Conservation (phyloP, 2,329 filamentous ascomycete genomes). For the Seiridium unicorne region DNA sequence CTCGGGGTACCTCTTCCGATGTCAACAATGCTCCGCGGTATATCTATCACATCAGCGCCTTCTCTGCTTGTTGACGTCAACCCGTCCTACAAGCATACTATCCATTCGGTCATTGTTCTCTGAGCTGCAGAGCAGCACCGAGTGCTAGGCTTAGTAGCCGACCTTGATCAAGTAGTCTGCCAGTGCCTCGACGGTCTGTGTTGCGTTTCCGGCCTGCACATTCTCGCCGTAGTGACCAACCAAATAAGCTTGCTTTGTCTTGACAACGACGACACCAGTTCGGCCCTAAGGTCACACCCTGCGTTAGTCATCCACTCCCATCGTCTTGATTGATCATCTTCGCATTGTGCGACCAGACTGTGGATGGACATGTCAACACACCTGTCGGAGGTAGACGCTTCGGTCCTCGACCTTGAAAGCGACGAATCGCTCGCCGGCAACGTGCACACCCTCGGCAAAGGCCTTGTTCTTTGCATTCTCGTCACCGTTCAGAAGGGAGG, state of each 20-base stretch:
- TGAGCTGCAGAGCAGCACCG: not conserved
- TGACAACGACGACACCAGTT: slow-evolving; percentile 77
- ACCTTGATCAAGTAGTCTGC: slow-evolving; percentile 81
- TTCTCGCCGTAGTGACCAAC: slow-evolving; percentile 81
- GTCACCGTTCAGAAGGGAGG: slow-evolving; percentile 47
- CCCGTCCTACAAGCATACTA: not conserved
- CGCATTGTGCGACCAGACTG: not conserved
- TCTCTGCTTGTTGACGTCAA: not conserved
- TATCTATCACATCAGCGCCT: not conserved
- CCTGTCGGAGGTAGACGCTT: slow-evolving; percentile 84
- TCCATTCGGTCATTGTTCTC: slow-evolving; percentile 10
- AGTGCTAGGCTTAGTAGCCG: slow-evolving; percentile 61
- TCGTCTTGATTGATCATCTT: not conserved
- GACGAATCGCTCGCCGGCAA: slow-evolving; percentile 77
- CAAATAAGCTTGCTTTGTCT: slow-evolving; percentile 86
- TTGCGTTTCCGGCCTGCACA: slow-evolving; percentile 71
- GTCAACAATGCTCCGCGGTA: not conserved
- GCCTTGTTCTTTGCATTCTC: slow-evolving; percentile 59
- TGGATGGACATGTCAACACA: slow-evolving; percentile 37
- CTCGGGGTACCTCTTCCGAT: slow-evolving; percentile 10
- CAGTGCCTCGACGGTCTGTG: slow-evolving; percentile 76
- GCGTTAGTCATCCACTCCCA: slow-evolving; percentile 6
- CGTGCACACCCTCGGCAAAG: slow-evolving; percentile 69
- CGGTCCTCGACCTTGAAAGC: slow-evolving; percentile 73
- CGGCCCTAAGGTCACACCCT: slow-evolving; percentile 52